Conservation (phyloP, 2,329 filamentous ascomycete species). For the Dactylellina haptotyla region DNA sequence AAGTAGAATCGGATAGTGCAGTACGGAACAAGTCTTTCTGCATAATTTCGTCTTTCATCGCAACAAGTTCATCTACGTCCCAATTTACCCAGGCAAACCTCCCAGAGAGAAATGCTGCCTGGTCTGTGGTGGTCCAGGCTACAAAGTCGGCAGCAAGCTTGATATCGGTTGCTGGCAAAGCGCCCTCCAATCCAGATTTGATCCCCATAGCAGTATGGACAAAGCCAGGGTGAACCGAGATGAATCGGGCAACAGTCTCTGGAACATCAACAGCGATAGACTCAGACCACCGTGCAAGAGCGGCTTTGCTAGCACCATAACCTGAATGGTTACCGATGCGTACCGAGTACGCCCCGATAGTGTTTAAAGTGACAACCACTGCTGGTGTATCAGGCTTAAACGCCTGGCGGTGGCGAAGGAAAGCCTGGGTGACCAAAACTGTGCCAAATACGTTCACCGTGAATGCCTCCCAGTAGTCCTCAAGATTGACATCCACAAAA, state of each 20-base stretch:
- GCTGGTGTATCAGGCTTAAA: conserved; percentile 20
- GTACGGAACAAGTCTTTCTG: conserved; percentile 5
- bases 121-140: conserved; percentile 64
- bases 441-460: conserved; percentile 57
- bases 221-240: not conserved
- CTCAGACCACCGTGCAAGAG: conserved; percentile 7
- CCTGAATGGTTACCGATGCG: not conserved
- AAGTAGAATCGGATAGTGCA: not conserved
- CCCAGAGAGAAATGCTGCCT: conserved; percentile 65
- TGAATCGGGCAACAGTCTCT: not conserved
- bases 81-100: conserved; percentile 66
- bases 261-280: not conserved
- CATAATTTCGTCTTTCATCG: conserved; percentile 3
- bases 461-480: conserved; percentile 58
- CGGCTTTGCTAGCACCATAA: conserved; percentile 8
- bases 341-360: conserved; percentile 27
- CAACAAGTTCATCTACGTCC: conserved; percentile 65
- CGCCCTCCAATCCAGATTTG: conserved; percentile 1
- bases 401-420: conserved; percentile 46
- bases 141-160: conserved; percentile 62
- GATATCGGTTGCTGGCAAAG: not conserved
- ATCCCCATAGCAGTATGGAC: conserved; percentile 2
- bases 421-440: conserved; percentile 56
- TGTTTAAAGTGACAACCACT: conserved; percentile 57
- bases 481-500: conserved; percentile 51